Evolutionary conservation across 2,329 filamentous ascomycete genomes (phyloP), one percentile per base, ranked within the genome.

Genomic region (Cryphonectria japonica): DNA sequence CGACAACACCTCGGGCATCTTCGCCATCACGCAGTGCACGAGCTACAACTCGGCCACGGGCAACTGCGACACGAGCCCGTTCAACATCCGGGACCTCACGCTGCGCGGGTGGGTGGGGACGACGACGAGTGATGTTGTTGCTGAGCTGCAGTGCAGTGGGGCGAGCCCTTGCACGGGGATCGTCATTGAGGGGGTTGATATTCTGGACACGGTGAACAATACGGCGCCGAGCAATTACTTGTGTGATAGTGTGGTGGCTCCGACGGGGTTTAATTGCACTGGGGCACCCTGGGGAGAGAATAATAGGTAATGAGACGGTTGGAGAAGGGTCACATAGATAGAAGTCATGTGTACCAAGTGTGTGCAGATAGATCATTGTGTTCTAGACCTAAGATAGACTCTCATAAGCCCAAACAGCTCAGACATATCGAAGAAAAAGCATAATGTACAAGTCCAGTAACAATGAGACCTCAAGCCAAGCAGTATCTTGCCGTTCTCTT

Each of bases 21-120:
- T 75, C 54, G 67, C 66, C 34, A 67, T 76, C 39, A 73, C 70
- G 8, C 75, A 76, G 69, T 76, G 74, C 72, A 76, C 74, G 4
- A 72, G 71, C 60, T 76, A 72, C 69, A 73, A 72, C 46, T 69
- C 62, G 41, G 73, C 70, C 1, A 69, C 52, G 8, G 73, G 73
- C 61, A 71, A 72, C 32, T 76, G 74, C 70, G 71, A 76, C 71
- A 75, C 73, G 57, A 75, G 73, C 54, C 22, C 67, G 68, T 76
- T 76, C 60, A 71, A 75, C 61, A 66, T 76, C 57, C 67, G 71
- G 64, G 68, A 76, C 69, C 34, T 76, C 14, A 66, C 57, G 19
- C 29, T 74, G 41, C 50, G 69, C 43, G 68, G 72, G 71, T 73
- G 70, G 62, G 46, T 67, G 6, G 75, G 75, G 41, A 74, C 71